Evolutionary conservation across 345 rosid genomes (phyloP), one percentile per base, ranked within the genome.

Genomic region (Tarenaya hassleriana): DNA sequence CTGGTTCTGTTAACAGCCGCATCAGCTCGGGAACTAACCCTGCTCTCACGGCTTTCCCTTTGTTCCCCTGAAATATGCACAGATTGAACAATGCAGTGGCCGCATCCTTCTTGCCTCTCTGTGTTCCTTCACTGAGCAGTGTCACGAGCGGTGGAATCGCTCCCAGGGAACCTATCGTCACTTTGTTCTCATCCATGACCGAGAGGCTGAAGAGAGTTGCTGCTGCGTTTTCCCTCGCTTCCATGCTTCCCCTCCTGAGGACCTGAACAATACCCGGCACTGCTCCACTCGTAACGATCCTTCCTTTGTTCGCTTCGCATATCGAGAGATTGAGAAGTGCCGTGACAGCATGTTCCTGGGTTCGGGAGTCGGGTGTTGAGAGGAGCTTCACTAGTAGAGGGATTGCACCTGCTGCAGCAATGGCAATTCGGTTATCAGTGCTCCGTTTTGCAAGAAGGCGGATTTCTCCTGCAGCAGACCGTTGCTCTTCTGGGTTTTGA

Each of bases 381-480:
- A 92, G 85, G 52, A 88, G 94, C 48, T 69, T 61, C 5, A 92
- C 85, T 2, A 92, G 96, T 52, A 79, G 85, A 64, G 96, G 98
- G 64, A 92, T 79, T 41, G 96, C 98, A 52, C 98, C 98, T 43
- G 98, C 98, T 75, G 88, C 95, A 16, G 98, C 98, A 55, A 92
- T 83, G 45, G 98, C 98, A 45, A 92, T 83, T 4, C 96, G 96
- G 48, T 92, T 92, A 63, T 88, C 95, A 27, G 98, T 85, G 58
- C 83, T 92, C 17, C 96, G 94, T 69, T 92, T 92, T 17, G 96
- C 98, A 43, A 92, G 95, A 55, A 88, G 96, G 17, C 96, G 96
- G 60, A 92, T 81, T 75, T 92, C 96, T 4, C 94, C 88, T 7
- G 98, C 94, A 35, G 96, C 95, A 50, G 78, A 62, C 44, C 82